Base-by-base conservation (phyloP, 1,284 basidiomycete genomes). In the Volvariella surrecta region DNA sequence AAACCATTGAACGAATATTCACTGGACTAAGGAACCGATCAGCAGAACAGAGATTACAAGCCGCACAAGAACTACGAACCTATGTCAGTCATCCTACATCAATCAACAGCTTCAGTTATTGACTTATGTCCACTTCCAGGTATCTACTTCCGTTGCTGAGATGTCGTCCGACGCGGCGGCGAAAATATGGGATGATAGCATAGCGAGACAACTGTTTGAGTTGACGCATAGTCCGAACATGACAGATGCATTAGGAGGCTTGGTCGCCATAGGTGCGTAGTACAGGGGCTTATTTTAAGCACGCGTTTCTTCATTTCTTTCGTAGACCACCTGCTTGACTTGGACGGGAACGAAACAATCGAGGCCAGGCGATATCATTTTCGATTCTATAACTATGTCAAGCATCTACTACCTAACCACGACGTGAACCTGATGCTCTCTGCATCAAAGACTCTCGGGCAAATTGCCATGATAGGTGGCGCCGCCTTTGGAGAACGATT, bases 351-450 rank as follows among this genome's bases (percentile, higher is more conserved):
- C 57, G 83, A 87, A 58, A 77, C 76, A 6, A 78, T 87, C 21
- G 86, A 87, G 57, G 79, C 80, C 31, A 82, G 80, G 52, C 70
- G 77, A 31, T 84, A 84, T 48, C 76, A 90, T 31, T 92, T 86
- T 61, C 79, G 89, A 31, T 87, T 92, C 63, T 93, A 88, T 71
- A 91, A 92, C 66, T 93, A 92, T 65, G 85, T 91, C 63, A 90
- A 90, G 58, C 77, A 83, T 38, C 76, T 91, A 18, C 73, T 92
- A 15, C 89, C 89, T 4, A 86, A 87, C 57, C 74, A 77, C 49
- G 90, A 93, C 59, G 76, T 87, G 53, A 84, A 82, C 58, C 83
- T 93, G 54, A 93, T 92, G 89, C 72, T 91, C 39, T 81, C 86
- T 1, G 89, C 89, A 1, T 89, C 89, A 17, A 89, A 89, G 57